Percentiles rank a stretch among this genome's conserved stretches.
These are phyloP conservation scores for Francoa sonchifolia DNA, from an alignment of 441 rosid genomes.

Conservation along the genomic window DNA sequence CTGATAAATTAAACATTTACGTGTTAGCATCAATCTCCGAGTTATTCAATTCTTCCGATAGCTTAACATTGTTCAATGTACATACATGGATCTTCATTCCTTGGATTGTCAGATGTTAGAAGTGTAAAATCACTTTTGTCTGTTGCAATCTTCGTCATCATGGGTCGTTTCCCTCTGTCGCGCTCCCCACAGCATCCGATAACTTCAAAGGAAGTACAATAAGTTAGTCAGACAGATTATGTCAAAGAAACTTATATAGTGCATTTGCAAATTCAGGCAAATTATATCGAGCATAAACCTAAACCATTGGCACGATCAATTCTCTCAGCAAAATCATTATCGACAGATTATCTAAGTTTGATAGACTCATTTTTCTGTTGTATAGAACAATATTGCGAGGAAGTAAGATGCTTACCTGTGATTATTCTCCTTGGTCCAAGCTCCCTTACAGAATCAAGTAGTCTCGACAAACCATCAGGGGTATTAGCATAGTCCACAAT, in stretches of 20 bases:
- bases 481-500: conserved; percentile 78
- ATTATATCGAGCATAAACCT: too few species aligned
- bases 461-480: conserved; percentile 71
- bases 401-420: conserved; percentile 43
- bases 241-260: too few species aligned
- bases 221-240: conserved; percentile 11
- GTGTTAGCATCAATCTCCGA: background rate
- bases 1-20: conserved; percentile 24
- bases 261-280: too few species aligned
- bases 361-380: background rate
- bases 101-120: conserved; percentile 82
- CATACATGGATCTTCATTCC: conserved; percentile 84
- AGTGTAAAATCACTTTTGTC: conserved; percentile 91
- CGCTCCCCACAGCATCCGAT: conserved; percentile 74
- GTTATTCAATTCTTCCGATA: background rate
- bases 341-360: too few species aligned
- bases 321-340: too few species aligned
- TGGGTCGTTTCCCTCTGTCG: conserved; percentile 76
- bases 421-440: conserved; percentile 77
- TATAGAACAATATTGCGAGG: background rate
- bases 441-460: conserved; percentile 81
- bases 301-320: too few species aligned
- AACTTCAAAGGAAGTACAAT: conserved; percentile 29
- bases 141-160: conserved; percentile 80
- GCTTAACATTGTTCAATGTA: conserved; percentile 5